These are phyloP conservation scores for Stephania japonica DNA, from an alignment of 164 flowering plant species.

Conservation along the genomic window DNA sequence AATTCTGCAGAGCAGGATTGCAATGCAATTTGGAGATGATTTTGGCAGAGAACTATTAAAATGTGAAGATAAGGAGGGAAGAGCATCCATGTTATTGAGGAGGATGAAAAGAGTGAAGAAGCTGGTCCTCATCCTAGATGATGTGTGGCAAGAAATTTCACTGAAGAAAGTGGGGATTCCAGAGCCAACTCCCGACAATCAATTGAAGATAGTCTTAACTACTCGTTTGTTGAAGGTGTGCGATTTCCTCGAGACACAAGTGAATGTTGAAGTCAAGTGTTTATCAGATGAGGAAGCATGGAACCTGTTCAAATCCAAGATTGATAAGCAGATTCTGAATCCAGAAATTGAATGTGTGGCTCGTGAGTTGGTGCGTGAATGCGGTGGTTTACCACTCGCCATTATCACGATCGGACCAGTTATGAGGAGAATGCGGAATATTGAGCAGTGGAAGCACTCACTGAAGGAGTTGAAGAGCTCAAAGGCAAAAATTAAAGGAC, in stretches of 20 bases:
- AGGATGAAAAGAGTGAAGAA: conserved; percentile 11
- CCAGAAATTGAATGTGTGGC: conserved; percentile 5
- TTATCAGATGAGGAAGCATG: conserved; percentile 18
- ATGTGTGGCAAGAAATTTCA: conserved; percentile 21
- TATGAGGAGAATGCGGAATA: conserved; percentile 13
- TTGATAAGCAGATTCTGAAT: background rate
- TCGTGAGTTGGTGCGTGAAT: conserved; percentile 7
- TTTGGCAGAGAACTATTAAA: conserved; percentile 9
- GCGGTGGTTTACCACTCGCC: conserved; percentile 24
- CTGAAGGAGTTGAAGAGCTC: conserved; percentile 13
- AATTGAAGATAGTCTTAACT: conserved; percentile 22
- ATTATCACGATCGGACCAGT: conserved; percentile 17
- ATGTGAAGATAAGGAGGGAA: conserved; percentile 7
- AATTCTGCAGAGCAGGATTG: conserved; percentile 11
- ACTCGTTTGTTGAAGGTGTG: conserved; percentile 18
- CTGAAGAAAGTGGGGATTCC: conserved; percentile 26
- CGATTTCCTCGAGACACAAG: conserved; percentile 13
- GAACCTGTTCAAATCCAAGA: conserved; percentile 14
- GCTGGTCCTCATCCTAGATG: conserved; percentile 24
- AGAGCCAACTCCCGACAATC: conserved; percentile 11
- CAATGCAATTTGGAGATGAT: background rate
- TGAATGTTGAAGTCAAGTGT: conserved; percentile 6
- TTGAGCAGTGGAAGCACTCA: conserved; percentile 20
- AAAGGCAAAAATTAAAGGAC: background rate
- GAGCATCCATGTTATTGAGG: conserved; percentile 12